Conservation (phyloP, 805 yeast genomes). For the Starmerella geochares region DNA sequence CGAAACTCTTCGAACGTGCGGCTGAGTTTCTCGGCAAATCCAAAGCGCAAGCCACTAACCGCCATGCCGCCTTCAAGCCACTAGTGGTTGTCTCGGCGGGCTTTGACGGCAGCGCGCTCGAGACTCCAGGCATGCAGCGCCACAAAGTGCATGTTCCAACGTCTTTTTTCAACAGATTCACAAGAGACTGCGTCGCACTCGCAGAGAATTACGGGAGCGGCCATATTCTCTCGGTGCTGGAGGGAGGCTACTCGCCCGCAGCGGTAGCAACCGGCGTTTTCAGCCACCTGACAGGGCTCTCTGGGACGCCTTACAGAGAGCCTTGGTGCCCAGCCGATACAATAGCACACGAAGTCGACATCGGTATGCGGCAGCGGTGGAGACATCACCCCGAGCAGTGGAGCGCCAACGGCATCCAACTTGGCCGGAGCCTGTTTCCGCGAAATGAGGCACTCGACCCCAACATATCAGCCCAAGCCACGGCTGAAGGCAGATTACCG, state of each 20-base stretch:
- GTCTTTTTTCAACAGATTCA: constrained; percentile 59
- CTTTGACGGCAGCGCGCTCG: constrained; percentile 78
- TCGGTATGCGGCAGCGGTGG: constrained; percentile 64
- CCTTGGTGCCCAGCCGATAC: constrained; percentile 57
- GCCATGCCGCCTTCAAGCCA: constrained; percentile 40
- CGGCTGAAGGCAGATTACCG: background rate
- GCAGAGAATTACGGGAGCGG: constrained; percentile 56
- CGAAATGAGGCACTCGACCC: background rate
- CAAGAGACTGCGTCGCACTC: constrained; percentile 59
- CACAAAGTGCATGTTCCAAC: constrained; percentile 77
- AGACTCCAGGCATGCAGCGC: constrained; percentile 73
- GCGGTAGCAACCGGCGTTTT: constrained; percentile 72
- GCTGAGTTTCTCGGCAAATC: constrained; percentile 38
- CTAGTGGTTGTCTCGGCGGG: constrained; percentile 74
- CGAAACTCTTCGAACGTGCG: constrained; percentile 53
- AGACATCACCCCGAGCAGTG: constrained; percentile 28
- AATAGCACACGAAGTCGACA: constrained; percentile 47
- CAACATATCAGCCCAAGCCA: background rate
- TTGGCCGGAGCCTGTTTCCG: constrained; percentile 29
- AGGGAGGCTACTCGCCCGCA: constrained; percentile 80
- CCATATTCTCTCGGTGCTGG: constrained; percentile 56
- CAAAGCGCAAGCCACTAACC: background rate
- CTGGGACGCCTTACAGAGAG: constrained; percentile 45
- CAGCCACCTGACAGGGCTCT: constrained; percentile 66
- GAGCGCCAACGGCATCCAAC: constrained; percentile 27